Evolutionary conservation across 2,329 filamentous ascomycete genomes (phyloP).

Genomic region (Aschersonia sp.): DNA sequence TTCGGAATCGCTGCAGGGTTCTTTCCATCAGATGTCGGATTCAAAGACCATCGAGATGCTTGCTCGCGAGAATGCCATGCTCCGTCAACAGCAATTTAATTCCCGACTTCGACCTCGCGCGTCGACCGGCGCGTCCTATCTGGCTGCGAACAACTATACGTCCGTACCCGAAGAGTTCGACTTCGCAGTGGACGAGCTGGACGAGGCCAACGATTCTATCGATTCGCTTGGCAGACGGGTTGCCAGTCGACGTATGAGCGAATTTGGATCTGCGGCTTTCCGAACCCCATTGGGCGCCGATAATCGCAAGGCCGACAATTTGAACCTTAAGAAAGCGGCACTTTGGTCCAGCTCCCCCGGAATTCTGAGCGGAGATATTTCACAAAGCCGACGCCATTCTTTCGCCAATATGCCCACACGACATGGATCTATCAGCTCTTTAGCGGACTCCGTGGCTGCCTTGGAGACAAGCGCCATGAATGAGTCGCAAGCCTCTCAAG

Average conservation of each 20-base stretch:
- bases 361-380: constrained; percentile 47
- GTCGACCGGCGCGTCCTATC: constrained; percentile 37
- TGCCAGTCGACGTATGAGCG: constrained; percentile 39
- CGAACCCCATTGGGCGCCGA: constrained; percentile 38
- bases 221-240: constrained; percentile 31
- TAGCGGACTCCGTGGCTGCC: constrained; percentile 33
- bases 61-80: constrained; percentile 45
- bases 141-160: constrained; percentile 39
- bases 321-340: constrained; percentile 44
- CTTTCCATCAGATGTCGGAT: constrained; percentile 38
- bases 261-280: constrained; percentile 31
- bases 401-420: constrained; percentile 57
- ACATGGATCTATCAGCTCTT: constrained; percentile 47
- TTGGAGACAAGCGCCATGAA: constrained; percentile 27
- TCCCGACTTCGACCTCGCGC: constrained; percentile 41
- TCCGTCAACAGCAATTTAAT: constrained; percentile 34
- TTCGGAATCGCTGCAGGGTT: constrained; percentile 32
- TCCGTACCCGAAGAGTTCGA: constrained; percentile 51
- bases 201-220: constrained; percentile 40
- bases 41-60: constrained; percentile 50
- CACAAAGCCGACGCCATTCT: constrained; percentile 66
- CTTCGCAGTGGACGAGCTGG: constrained; percentile 58
- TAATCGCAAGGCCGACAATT: constrained; percentile 45
- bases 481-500: constrained; percentile 27
- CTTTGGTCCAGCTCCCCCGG: constrained; percentile 60